Conservation (phyloP, 1,284 basidiomycete species). For the Trametes pubescens region DNA sequence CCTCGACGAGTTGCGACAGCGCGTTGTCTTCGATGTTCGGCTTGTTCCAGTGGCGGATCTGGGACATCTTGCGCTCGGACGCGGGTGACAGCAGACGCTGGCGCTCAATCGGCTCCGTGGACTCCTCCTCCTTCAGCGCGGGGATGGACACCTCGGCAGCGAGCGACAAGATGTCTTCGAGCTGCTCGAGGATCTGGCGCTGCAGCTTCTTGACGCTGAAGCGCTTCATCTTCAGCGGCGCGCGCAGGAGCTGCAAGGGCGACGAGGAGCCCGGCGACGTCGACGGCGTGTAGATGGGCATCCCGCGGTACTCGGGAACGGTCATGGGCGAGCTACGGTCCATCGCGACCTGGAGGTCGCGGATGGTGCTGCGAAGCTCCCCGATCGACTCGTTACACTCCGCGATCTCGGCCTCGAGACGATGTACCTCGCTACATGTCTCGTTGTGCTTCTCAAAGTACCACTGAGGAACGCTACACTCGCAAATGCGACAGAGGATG, state of each 20-base stretch:
- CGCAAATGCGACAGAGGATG: conserved; percentile 98
- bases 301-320: conserved; percentile 87
- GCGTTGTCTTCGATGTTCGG: conserved; percentile 89
- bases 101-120: conserved; percentile 90
- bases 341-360: conserved; percentile 73
- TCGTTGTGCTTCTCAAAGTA: conserved; percentile 99
- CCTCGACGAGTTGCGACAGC: conserved; percentile 81
- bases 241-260: conserved; percentile 76
- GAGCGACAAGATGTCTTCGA: conserved; percentile 85
- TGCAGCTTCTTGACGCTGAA: conserved; percentile 86
- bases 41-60: conserved; percentile 85
- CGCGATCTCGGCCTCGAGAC: conserved; percentile 93
- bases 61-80: conserved; percentile 85
- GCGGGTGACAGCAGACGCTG: conserved; percentile 88
- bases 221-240: conserved; percentile 71
- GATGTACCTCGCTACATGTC: conserved; percentile 97
- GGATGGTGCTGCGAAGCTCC: conserved; percentile 87
- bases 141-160: conserved; percentile 90
- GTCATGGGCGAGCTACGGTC: conserved; percentile 67
- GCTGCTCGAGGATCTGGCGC: conserved; percentile 81
- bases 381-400: conserved; percentile 93
- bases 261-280: conserved; percentile 72
- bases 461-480: conserved; percentile 96
- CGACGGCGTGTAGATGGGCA: conserved; percentile 79
- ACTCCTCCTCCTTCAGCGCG: conserved; percentile 89